phyloP scores from a whole-genome alignment of 345 rosid species.

The Excoecaria agallocha region DNA sequence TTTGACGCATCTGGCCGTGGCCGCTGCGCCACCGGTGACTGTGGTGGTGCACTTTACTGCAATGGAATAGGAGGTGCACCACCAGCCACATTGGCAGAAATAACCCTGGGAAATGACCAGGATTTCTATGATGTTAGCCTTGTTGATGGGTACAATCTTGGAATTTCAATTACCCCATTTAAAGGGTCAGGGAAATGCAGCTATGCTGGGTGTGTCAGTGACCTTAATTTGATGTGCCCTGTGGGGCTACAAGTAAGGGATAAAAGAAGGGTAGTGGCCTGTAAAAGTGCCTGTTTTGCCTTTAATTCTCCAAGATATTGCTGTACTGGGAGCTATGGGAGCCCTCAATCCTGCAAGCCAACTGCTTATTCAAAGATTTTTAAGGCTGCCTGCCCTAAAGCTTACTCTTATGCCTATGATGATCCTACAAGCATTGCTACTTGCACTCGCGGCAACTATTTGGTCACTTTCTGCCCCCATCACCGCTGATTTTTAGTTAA shows the following conservation, averaged over 20 bases:
- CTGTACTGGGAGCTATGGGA: conserved; percentile 81
- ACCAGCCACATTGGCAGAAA: conserved; percentile 89
- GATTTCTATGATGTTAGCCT: conserved; percentile 97
- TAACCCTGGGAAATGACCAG: conserved; percentile 70
- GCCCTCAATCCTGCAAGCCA: conserved; percentile 76
- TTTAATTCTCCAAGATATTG: conserved; percentile 88
- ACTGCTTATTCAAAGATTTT: conserved; percentile 86
- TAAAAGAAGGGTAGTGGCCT: conserved; percentile 65
- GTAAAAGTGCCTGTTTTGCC: conserved; percentile 89
- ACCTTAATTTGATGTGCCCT: conserved; percentile 79
- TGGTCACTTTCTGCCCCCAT: conserved; percentile 81
- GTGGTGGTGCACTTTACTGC: conserved; percentile 76
- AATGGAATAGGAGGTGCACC: conserved; percentile 86
- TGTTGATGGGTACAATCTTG: conserved; percentile 92
- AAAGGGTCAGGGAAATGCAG: conserved; percentile 79
- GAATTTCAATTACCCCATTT: conserved; percentile 68
- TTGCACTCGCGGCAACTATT: conserved; percentile 64
- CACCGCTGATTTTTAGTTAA: conserved; percentile 5
- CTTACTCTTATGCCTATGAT: conserved; percentile 89
- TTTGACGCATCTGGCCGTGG: conserved; percentile 73
- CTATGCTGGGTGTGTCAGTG: conserved; percentile 87
- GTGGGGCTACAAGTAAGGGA: conserved; percentile 76
- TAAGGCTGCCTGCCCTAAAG: conserved; percentile 89
- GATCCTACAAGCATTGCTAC: conserved; percentile 92
- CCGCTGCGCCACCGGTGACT: conserved; percentile 82